These are phyloP conservation scores for Calonectria hongkongensis DNA, from an alignment of 2,329 filamentous ascomycete species.

Conservation along the genomic window DNA sequence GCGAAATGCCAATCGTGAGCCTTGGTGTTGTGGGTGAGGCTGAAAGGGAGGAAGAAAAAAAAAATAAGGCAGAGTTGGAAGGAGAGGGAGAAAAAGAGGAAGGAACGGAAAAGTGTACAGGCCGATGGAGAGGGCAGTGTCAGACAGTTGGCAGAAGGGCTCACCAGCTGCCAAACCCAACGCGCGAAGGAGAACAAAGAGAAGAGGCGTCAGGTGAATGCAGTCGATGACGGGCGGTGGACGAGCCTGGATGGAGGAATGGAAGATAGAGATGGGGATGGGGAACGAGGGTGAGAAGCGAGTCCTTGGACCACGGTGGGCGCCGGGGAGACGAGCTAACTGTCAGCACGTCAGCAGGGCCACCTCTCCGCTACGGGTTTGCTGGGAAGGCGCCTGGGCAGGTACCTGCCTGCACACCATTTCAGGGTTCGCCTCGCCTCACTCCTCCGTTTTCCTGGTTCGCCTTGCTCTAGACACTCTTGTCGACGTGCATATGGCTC, in stretches of 20 bases:
- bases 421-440: slow-evolving; percentile 9
- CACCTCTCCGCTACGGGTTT: slow-evolving; percentile 8
- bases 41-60: slow-evolving; percentile 52
- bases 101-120: slow-evolving; percentile 49
- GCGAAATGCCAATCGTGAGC: slow-evolving; percentile 53
- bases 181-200: slow-evolving; percentile 42
- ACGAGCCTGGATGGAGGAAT: slow-evolving; percentile 29
- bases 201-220: slow-evolving; percentile 39
- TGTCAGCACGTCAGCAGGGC: slow-evolving; percentile 52
- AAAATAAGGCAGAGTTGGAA: slow-evolving; percentile 51
- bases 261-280: slow-evolving; percentile 40
- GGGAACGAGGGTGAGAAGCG: slow-evolving; percentile 27
- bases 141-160: slow-evolving; percentile 39
- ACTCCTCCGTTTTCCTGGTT: neutral
- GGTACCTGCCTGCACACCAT: slow-evolving; percentile 27
- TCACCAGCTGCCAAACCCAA: slow-evolving; percentile 44
- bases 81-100: slow-evolving; percentile 48
- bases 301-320: slow-evolving; percentile 32
- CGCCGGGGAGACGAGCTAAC: slow-evolving; percentile 46
- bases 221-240: slow-evolving; percentile 43
- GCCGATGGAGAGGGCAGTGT: slow-evolving; percentile 43
- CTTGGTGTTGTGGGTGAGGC: slow-evolving; percentile 50
- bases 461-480: neutral
- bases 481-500: slow-evolving; percentile 13
- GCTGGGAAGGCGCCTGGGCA: slow-evolving; percentile 12